Evolutionary conservation across 441 rosid species (phyloP).

Genomic region (Jatropha multifida): DNA sequence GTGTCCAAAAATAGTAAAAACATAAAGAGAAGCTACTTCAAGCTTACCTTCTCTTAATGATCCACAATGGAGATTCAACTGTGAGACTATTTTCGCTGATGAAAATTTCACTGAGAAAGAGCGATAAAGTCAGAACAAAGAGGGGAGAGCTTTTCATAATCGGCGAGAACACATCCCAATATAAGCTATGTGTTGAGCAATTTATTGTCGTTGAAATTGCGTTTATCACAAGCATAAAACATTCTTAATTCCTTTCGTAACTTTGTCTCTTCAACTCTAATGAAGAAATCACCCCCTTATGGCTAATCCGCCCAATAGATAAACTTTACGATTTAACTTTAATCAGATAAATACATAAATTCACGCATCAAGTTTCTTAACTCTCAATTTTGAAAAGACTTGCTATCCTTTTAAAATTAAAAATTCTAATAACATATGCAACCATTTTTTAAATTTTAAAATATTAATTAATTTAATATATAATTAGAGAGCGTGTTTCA

Average conservation of each 20-base stretch:
- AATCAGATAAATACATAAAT: too few species aligned
- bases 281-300: too few species aligned
- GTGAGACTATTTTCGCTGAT: background rate
- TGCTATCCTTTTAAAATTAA: too few species aligned
- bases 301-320: too few species aligned
- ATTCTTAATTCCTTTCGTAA: background rate
- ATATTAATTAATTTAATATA: too few species aligned
- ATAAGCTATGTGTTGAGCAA: background rate
- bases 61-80: background rate
- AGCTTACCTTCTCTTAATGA: constrained; percentile 12
- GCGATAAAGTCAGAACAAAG: background rate
- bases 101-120: background rate
- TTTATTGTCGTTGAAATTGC: constrained; percentile 6
- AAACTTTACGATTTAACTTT: too few species aligned
- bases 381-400: too few species aligned
- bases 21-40: background rate
- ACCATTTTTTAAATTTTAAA: too few species aligned
- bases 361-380: too few species aligned
- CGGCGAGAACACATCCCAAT: background rate
- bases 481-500: too few species aligned
- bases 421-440: too few species aligned
- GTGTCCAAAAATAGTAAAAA: constrained; percentile 6
- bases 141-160: background rate
- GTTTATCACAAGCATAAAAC: background rate
- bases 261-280: too few species aligned